Percentiles rank a stretch among this genome's conserved stretches.
These are phyloP conservation scores for Ceratobasidium sp. DNA, from an alignment of 1,284 basidiomycete genomes.

Conservation along the genomic window DNA sequence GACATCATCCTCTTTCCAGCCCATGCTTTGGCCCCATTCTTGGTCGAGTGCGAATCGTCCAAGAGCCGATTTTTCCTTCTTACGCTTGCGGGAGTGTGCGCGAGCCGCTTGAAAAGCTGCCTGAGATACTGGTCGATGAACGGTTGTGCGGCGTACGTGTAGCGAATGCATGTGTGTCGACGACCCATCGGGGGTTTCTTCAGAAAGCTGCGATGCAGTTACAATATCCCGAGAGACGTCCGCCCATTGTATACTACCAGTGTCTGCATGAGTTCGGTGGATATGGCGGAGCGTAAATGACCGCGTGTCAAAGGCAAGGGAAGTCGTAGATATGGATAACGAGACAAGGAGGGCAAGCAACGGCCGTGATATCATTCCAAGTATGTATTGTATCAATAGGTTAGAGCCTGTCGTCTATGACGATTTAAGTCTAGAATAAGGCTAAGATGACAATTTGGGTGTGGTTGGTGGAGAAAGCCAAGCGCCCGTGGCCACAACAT, in stretches of 20 bases:
- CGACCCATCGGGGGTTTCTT: conserved; percentile 14
- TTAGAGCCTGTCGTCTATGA: conserved; percentile 23
- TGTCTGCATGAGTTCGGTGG: conserved; percentile 21
- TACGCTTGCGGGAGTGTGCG: conserved; percentile 55
- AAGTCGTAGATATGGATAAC: conserved; percentile 17
- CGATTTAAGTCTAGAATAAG: not conserved
- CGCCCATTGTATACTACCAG: conserved; percentile 26
- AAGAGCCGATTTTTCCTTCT: conserved; percentile 50
- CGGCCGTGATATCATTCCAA: conserved; percentile 5
- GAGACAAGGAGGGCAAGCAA: conserved; percentile 26
- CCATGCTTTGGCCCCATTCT: conserved; percentile 31
- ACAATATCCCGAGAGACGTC: conserved; percentile 16
- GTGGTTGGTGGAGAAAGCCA: conserved; percentile 13
- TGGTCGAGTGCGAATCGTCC: conserved; percentile 8
- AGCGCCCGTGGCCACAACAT: not conserved
- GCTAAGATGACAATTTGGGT: not conserved
- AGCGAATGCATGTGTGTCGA: conserved; percentile 24
- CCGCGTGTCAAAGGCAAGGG: conserved; percentile 11
- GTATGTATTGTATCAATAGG: not conserved
- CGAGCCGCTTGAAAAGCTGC: conserved; percentile 60
- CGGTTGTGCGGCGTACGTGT: conserved; percentile 58
- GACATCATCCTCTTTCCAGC: conserved; percentile 48
- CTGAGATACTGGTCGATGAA: conserved; percentile 65
- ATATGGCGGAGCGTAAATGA: conserved; percentile 36
- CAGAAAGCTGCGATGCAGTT: conserved; percentile 6